Percentiles rank a stretch among this genome's conserved stretches.
Evolutionary conservation across 1,284 basidiomycete species (phyloP).

Genomic region (Irpex lacteus): DNA sequence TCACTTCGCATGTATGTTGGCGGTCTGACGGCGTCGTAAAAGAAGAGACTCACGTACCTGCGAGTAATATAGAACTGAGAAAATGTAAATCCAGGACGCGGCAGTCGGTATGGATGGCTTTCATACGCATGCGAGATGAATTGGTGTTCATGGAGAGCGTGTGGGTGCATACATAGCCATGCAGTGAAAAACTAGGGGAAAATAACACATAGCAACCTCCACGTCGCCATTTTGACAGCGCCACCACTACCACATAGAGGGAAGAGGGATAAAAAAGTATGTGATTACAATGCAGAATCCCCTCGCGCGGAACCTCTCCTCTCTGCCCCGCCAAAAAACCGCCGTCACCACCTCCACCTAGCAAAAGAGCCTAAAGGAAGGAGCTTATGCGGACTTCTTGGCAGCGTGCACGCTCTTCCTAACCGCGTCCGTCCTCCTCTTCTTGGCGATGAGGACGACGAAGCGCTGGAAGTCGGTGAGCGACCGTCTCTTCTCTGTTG

Average conservation of each 20-base stretch:
- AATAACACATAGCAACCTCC: slow-evolving; percentile 5
- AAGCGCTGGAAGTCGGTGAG: slow-evolving; percentile 93
- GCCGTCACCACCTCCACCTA: not conserved
- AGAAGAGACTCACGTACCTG: too few relatives aligned
- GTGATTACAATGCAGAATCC: not conserved
- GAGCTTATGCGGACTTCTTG: slow-evolving; percentile 15
- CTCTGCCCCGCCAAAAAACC: not conserved
- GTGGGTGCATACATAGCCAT: slow-evolving; percentile 1
- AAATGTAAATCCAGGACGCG: too few relatives aligned
- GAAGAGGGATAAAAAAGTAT: slow-evolving; percentile 2
- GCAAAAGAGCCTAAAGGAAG: not conserved
- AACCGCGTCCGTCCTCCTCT: slow-evolving; percentile 68
- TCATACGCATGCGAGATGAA: slow-evolving; percentile 7
- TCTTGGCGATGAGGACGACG: slow-evolving; percentile 73
- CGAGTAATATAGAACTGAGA: too few relatives aligned
- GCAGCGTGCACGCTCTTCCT: slow-evolving; percentile 51
- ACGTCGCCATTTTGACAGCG: slow-evolving; percentile 10
- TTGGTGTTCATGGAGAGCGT: slow-evolving; percentile 12
- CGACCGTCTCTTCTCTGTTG: slow-evolving; percentile 74
- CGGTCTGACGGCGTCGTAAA: too few relatives aligned
- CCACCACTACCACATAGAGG: slow-evolving; percentile 3
- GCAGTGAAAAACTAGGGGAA: slow-evolving; percentile 4
- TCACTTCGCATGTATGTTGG: too few relatives aligned
- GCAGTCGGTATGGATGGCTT: not conserved
- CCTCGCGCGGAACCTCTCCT: slow-evolving; percentile 1